phyloP scores from a whole-genome alignment of 2,329 filamentous ascomycete genomes.

The Stagonosporopsis vannaccii region DNA sequence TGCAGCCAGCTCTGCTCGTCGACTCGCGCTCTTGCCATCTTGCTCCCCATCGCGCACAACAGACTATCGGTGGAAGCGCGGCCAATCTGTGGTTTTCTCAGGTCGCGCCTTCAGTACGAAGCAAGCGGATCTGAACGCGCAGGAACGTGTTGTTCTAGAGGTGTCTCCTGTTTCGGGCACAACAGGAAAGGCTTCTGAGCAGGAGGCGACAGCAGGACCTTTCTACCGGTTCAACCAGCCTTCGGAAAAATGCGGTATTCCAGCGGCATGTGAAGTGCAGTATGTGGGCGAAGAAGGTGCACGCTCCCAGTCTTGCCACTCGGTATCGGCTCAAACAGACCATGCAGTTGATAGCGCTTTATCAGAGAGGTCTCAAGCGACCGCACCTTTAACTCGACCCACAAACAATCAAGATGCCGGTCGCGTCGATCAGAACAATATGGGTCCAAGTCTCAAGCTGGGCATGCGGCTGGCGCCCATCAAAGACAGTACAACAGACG shows the following conservation, averaged over 20 bases:
- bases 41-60: conserved; percentile 6
- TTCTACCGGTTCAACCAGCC: background rate
- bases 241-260: background rate
- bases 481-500: background rate
- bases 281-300: background rate
- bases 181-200: background rate
- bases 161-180: background rate
- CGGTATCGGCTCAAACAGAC: background rate
- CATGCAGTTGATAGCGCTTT: background rate
- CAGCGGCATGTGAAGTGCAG: background rate
- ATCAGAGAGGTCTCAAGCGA: background rate
- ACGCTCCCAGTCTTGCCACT: background rate
- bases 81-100: conserved; percentile 24
- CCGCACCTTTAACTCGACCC: background rate
- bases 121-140: background rate
- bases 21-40: conserved; percentile 9
- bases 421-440: background rate
- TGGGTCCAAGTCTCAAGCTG: background rate
- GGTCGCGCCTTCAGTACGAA: conserved; percentile 16
- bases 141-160: background rate
- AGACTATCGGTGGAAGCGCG: conserved; percentile 30
- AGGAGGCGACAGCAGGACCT: background rate
- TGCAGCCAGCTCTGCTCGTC: conserved; percentile 9
- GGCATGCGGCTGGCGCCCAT: background rate
- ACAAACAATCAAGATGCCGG: background rate